These are phyloP conservation scores for Beverwykella pulmonaria DNA, from an alignment of 495 filamentous ascomycete species.

Conservation along the genomic window DNA sequence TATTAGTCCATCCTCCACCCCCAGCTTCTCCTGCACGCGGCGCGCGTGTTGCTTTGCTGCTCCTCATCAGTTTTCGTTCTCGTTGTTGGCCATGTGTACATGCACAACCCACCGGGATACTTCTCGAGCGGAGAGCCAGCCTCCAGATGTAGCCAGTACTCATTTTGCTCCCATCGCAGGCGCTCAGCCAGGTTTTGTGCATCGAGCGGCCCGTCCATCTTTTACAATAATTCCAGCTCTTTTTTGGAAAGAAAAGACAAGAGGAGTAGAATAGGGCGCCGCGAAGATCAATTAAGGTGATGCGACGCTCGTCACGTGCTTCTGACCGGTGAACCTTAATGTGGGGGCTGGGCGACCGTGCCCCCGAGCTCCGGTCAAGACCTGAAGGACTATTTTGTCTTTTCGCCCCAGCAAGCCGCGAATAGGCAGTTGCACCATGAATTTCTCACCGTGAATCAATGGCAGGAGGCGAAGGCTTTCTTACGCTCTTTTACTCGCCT, in stretches of 20 bases:
- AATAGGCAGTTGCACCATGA: background rate
- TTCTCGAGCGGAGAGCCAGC: conserved; percentile 37
- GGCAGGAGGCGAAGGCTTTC: background rate
- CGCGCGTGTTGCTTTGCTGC: conserved; percentile 80
- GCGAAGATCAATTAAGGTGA: background rate
- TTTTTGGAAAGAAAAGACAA: background rate
- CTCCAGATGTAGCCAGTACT: conserved; percentile 38
- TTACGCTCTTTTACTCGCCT: background rate
- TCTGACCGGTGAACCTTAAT: background rate
- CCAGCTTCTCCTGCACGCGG: conserved; percentile 69
- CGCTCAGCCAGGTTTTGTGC: conserved; percentile 9
- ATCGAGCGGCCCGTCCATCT: conserved; percentile 9
- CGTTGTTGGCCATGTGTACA: background rate
- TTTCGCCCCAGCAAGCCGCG: background rate
- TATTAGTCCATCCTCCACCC: conserved; percentile 63
- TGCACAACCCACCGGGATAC: conserved; percentile 49
- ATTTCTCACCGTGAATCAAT: background rate
- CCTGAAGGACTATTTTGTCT: background rate
- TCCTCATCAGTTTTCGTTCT: conserved; percentile 3
- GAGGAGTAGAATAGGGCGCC: background rate
- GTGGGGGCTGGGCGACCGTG: background rate
- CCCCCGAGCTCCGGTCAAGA: conserved; percentile 5
- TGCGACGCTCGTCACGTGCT: background rate
- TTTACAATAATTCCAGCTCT: too few species aligned
- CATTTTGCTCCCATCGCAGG: conserved; percentile 16